Conservation (phyloP, 257 asterid species). For the Solanum tarapatanum region DNA sequence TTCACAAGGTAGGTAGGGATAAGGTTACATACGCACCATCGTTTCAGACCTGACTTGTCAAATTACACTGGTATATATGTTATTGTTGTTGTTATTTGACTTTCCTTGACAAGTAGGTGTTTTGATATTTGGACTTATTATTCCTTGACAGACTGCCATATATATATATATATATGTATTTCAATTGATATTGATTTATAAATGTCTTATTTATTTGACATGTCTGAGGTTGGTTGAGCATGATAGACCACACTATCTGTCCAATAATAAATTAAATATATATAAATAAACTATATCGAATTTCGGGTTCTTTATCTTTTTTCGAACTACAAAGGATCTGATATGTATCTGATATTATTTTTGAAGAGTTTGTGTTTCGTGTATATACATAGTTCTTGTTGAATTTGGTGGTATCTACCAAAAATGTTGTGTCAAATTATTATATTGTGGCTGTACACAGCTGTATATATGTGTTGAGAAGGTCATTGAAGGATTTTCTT, state of each 20-base stretch:
- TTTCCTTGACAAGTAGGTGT: neutral
- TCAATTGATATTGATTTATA: neutral
- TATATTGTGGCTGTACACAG: neutral
- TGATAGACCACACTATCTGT: neutral
- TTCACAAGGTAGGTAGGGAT: neutral
- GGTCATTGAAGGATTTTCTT: constrained; percentile 1
- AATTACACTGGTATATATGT: neutral
- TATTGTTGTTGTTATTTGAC: neutral
- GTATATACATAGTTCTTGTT: neutral
- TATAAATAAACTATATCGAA: neutral
- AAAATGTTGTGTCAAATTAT: neutral
- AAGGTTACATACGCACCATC: neutral
- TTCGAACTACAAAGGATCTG: too few species aligned
- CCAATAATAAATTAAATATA: neutral
- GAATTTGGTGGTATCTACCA: neutral
- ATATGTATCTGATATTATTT: neutral
- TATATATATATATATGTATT: neutral
- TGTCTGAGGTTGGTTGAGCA: neutral
- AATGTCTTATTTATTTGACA: neutral
- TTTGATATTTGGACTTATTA: neutral
- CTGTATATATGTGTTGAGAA: constrained; percentile 3
- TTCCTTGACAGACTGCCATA: neutral
- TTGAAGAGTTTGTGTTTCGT: neutral
- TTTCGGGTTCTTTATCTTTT: neutral
- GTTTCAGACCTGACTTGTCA: neutral